Evolutionary conservation across 139 green algal species (phyloP), one percentile per base, ranked within the genome.

Genomic region (Gonium pectorale): DNA sequence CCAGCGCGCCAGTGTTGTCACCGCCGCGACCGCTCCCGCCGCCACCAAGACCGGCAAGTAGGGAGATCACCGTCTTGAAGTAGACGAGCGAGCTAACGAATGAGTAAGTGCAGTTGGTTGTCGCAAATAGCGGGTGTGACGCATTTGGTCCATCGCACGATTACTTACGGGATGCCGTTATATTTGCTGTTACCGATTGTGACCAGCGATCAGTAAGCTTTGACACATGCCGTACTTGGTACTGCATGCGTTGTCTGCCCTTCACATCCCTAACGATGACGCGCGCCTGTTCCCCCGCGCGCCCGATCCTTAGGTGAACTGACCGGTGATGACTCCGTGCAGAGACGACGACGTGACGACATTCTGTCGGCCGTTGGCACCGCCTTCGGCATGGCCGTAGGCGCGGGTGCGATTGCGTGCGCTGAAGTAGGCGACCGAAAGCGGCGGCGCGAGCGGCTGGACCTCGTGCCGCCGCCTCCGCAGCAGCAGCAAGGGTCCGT

Each of bases 1-100:
- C 26, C 54, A 81, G 40, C 54, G 54, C 54, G 73, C 54, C 24
- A 13, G 44, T n/a, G 44, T 62, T 21, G 69, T 62, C 26, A 11
- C 44, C n/a, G 69, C 69, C 29, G 69, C 69, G 11, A 60, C 69
- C 67, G 49, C 44, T 9, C 17, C 46, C 27, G 70, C 46, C 51
- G 24, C 72, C 31, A 52, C 59, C 46, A 81, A 81, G 73, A 51
- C 71, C 51, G 71, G 51, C 71, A 80, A 51, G 27, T 80, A 67
- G 22, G 51, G 38, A 15, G 8, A 41, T n/a, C n/a, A n/a, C n/a
- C n/a, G n/a, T n/a, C n/a, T 74, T 24, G 3, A 19, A 33, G 9
- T 71, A 56, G 38, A 74, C 21, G 66, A 72, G 66, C 66, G 66
- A 72, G 66, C 38, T 37, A n/a, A 37, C 27, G 21, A 74, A 13